Base-by-base conservation (phyloP, 1,139 yeast genomes). In the Hemisphaericaspora lyxosophila region DNA sequence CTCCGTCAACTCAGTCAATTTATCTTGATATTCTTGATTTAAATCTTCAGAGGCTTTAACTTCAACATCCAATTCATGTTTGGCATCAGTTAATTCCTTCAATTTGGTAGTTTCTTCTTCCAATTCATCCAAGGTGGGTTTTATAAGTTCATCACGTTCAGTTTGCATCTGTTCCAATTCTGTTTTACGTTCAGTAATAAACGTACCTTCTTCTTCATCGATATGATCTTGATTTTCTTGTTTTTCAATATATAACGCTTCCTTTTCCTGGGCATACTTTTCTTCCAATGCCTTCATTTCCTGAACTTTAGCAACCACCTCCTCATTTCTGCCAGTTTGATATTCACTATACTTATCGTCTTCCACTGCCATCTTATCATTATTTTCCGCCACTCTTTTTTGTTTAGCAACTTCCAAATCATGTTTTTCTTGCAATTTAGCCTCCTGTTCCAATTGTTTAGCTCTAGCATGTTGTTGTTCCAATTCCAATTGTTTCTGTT, bases 371-470 rank as follows among this genome's bases (percentile, higher is more conserved):
- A 70, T 70, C 40, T 61, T 64, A 6, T 64, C 70, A 24, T 70
- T 77, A 46, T 72, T 58, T 31, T 59, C 63, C 20, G 52, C 51
- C 27, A 60, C 36, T 50, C 76, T 54, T 50, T 59, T 58, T 43
- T 53, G 62, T 62, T 72, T 69, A 26, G 70, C 75, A 23, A 51
- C 48, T 47, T 66, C 73, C 23, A 60, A 51, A 16, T 64, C 73
- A 22, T 59, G 64, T 52, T 58, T 67, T 47, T 66, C 73, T 41
- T 71, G 60, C 47, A 70, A 68, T 59, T 79, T 78, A 45, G 72
- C 76, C 39, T 70, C 73, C 51, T 68, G 62, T 51, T 75, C 75
- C 27, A 60, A 70, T 41, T 70, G 67, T 53, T 76, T 78, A 51
- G 73, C 80, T 43, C 76, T 76, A 35, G 55, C 55, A 47, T 71